These are phyloP conservation scores for Phytophthora macrochlamydospora DNA, from an alignment of 352 stramenopile genomes.

Conservation along the genomic window DNA sequence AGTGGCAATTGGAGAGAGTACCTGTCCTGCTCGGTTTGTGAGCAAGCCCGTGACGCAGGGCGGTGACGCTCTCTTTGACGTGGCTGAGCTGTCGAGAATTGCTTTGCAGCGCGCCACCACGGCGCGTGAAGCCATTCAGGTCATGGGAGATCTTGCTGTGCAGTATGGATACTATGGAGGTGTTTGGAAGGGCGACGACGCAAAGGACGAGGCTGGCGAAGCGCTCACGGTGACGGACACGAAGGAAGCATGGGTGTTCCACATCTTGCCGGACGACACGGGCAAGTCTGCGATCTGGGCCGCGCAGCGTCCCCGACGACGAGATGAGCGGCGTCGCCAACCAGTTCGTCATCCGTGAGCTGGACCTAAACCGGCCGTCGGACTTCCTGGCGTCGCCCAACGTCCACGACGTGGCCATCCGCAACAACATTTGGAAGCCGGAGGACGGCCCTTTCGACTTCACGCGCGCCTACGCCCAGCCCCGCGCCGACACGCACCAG, in stretches of 20 bases:
- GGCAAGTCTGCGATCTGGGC: conserved; percentile 93
- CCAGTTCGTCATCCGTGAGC: conserved; percentile 93
- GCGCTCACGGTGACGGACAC: conserved; percentile 91
- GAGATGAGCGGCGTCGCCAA: conserved; percentile 91
- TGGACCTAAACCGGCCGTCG: conserved; percentile 75
- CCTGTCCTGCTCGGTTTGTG: conserved; percentile 67
- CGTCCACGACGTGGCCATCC: conserved; percentile 86
- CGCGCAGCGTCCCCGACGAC: conserved; percentile 91
- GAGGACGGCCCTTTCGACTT: conserved; percentile 87
- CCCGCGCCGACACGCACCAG: conserved; percentile 58
- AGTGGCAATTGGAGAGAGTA: conserved; percentile 84
- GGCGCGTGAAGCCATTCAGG: conserved; percentile 79
- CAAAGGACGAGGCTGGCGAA: conserved; percentile 86
- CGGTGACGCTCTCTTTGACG: conserved; percentile 90
- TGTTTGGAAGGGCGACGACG: conserved; percentile 67
- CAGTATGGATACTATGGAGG: conserved; percentile 94
- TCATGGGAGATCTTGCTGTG: conserved; percentile 94
- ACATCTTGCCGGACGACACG: conserved; percentile 95
- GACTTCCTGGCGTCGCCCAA: conserved; percentile 92
- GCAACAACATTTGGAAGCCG: conserved; percentile 78
- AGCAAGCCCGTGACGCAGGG: conserved; percentile 67
- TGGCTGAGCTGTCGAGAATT: conserved; percentile 87
- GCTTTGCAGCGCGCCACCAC: conserved; percentile 87
- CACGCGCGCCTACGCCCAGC: conserved; percentile 79
- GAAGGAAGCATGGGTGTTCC: conserved; percentile 95